Percentiles rank a stretch among this genome's conserved stretches.
Conservation (phyloP, 2,329 filamentous ascomycete genomes). For the Periconia macrospinosa region DNA sequence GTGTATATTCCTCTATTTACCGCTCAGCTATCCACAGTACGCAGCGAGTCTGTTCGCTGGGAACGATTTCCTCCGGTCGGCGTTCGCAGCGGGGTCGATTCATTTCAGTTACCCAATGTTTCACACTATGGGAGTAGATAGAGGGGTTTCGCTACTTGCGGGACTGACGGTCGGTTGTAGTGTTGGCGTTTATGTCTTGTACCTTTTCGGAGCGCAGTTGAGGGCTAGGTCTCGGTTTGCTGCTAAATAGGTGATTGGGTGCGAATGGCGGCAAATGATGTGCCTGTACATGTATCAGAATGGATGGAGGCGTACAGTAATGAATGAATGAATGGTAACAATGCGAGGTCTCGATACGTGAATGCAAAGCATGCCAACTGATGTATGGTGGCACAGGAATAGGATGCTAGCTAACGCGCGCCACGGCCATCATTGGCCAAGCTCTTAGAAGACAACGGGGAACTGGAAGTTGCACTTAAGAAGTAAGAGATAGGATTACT, state of each 20-base stretch:
- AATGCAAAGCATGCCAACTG: too few species aligned
- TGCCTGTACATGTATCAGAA: too few species aligned
- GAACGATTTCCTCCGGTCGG: constrained; percentile 59
- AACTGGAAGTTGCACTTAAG: too few species aligned
- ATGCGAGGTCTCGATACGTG: too few species aligned
- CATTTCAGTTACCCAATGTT: constrained; percentile 64
- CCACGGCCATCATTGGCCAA: not conserved
- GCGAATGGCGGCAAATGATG: too few species aligned
- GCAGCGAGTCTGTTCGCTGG: constrained; percentile 60
- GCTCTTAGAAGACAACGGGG: too few species aligned
- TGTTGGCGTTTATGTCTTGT: constrained; percentile 63
- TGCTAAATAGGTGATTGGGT: constrained; percentile 19
- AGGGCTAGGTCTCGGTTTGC: constrained; percentile 37
- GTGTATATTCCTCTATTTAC: constrained; percentile 63
- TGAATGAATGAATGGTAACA: too few species aligned
- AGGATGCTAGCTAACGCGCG: not conserved
- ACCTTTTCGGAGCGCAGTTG: constrained; percentile 45
- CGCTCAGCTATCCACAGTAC: constrained; percentile 61
- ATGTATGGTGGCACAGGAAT: not conserved
- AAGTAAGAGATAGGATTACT: too few species aligned
- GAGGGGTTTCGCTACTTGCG: constrained; percentile 57
- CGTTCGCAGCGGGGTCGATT: constrained; percentile 62
- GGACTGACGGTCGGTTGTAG: constrained; percentile 43
- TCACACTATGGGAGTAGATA: constrained; percentile 60
- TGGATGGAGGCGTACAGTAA: too few species aligned